Base-by-base conservation (phyloP, 495 filamentous ascomycete species). In the Penicillium cosmopolitanum region DNA sequence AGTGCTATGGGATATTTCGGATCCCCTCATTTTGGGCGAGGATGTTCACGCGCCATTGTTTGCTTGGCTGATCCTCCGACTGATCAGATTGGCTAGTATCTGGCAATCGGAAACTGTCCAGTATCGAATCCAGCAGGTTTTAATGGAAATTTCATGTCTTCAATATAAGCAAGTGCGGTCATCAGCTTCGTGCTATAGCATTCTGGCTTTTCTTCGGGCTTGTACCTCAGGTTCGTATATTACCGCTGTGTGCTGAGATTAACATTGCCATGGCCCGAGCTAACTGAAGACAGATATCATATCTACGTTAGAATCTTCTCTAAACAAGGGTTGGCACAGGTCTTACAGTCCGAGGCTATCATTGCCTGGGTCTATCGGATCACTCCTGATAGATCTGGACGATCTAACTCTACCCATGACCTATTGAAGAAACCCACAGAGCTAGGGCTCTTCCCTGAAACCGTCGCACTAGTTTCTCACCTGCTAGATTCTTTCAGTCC, bases 1-100 rank as follows among this genome's bases (percentile, higher is more conserved):
- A 36, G 83, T 89, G 13, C 73, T 97, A n/a, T 79, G 82, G 47
- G 84, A 75, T 58, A 48, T 58, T 8, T 68, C 73, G 28, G 75
- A 80, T 34, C 71, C 75, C 15, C 59, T 71, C 6, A 68, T 76
- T n/a, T 52, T 76, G 36, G 73, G 74, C 7, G 79, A 80, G 53
- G 78, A 81, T 53, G 78, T 81, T 40, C 70, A 73, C 42, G 84
- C 87, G 23, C 91, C 89, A 12, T 77, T 96, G 21, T 90, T 87
- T 76, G 68, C 91, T n/a, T 95, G 92, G 91, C 76, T 98, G 50
- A 65, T 73, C 21, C 58, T 77, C n/a, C 74, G 71, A 51, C 63
- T 79, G 55, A 68, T 80, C 38, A 67, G 66, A 52, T 51, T 77
- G 44, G 64, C 63, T 31, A 57, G 61, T 55, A 62, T 40, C 42